Evolutionary conservation across 495 filamentous ascomycete species (phyloP), one percentile per base, ranked within the genome.

Genomic region (Ramalina intermedia): DNA sequence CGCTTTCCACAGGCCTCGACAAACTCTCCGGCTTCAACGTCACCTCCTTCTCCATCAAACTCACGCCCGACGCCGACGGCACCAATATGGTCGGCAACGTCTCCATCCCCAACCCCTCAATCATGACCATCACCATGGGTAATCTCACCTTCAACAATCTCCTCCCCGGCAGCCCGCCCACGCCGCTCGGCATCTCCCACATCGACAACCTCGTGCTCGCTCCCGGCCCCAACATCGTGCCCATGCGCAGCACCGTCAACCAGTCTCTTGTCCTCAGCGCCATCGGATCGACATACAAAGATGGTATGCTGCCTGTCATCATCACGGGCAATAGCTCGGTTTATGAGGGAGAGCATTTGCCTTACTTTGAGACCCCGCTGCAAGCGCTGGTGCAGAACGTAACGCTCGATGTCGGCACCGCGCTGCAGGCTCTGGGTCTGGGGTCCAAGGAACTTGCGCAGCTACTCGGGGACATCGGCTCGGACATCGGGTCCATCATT

Each of bases 71-170:
- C 29, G 37, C 57, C 20, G 64, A 71, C 45, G 69, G 71, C 44
- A 67, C 72, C 44, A 87, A 87, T 64, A 74, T 85, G 68, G 65
- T 71, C 29, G 84, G 76, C 55, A 72, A 65, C 4, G 72, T 76
- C 35, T 66, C 57, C 46, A 83, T 90, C 36, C 84, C 84, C 49
- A 90, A 90, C 58, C 75, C 73, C 5, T 79, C 82, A 3, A 62
- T 78, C 45, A 66, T 85, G 61, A 76, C 75, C 6, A 65, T 89
- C 41, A 61, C 68, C 17, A 69, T 87, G 62, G 81, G 83, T 69
- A 54, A 68, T 14, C 69, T 85, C 33, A 65, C 69, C 33, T 66
- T 76, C 54, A 62, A 61, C 27, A 69, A 82, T 46, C 56, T 70
- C 33, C 70, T 84, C 57, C 59, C 74, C 61, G 73, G 80, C 53